Evolutionary conservation across 345 rosid genomes (phyloP).

Genomic region (Toxicodendron radicans): DNA sequence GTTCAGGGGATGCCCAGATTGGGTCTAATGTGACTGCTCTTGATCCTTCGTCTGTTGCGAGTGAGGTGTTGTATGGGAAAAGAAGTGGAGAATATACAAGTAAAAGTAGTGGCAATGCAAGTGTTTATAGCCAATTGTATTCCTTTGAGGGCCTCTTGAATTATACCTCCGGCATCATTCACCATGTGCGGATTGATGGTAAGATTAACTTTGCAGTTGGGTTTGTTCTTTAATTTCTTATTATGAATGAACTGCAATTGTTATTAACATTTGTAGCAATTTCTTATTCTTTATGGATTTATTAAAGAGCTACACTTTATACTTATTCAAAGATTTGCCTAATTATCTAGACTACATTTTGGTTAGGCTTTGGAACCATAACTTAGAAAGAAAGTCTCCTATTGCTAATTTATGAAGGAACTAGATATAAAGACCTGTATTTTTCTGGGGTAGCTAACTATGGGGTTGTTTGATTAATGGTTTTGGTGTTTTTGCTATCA

Average conservation of each 20-base stretch:
- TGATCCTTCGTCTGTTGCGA: slow-evolving; percentile 51
- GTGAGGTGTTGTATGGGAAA: slow-evolving; percentile 77
- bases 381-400: not conserved
- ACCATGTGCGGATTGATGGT: slow-evolving; percentile 78
- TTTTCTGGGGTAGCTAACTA: too few relatives aligned
- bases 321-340: not conserved
- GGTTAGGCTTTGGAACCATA: not conserved
- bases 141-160: slow-evolving; percentile 78
- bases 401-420: not conserved
- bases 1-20: slow-evolving; percentile 68
- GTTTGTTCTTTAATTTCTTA: not conserved
- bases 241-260: not conserved
- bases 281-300: not conserved
- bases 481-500: not conserved
- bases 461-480: not conserved
- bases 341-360: not conserved
- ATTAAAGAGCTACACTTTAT: not conserved
- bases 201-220: slow-evolving; percentile 9
- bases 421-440: not conserved
- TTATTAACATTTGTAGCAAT: not conserved
- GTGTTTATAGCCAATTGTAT: slow-evolving; percentile 74
- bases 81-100: slow-evolving; percentile 43
- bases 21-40: slow-evolving; percentile 59
- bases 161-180: slow-evolving; percentile 83
- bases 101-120: slow-evolving; percentile 47